Conservation (phyloP, 441 rosid genomes). For the Francoa sonchifolia region DNA sequence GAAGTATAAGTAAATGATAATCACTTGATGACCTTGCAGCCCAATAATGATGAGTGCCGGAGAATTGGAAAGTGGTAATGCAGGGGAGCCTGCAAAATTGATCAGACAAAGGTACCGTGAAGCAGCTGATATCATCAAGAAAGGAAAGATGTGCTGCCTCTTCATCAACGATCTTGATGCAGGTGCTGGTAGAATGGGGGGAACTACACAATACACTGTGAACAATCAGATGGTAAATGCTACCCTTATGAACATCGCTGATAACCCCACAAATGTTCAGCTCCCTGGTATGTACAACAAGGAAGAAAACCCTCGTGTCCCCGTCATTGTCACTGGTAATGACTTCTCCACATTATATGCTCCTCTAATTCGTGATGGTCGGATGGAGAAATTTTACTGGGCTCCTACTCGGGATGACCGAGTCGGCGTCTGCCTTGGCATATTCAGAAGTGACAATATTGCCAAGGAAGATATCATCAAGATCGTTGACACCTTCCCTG, state of each 20-base stretch:
- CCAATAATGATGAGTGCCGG: constrained; percentile 99
- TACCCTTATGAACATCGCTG: constrained; percentile 97
- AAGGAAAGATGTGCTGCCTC: constrained; percentile 91
- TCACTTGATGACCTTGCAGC: constrained; percentile 38
- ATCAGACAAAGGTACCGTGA: constrained; percentile 98
- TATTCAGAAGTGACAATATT: constrained; percentile 57
- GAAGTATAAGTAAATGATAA: too few relatives aligned
- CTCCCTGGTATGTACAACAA: constrained; percentile 99
- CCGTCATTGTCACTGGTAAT: constrained; percentile 79
- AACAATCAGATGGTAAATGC: too few relatives aligned
- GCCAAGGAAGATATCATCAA: constrained; percentile 39
- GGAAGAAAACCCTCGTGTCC: constrained; percentile 79
- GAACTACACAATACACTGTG: constrained; percentile 98
- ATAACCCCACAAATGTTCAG: constrained; percentile 81
- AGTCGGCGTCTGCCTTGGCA: constrained; percentile 84
- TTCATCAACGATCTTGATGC: constrained; percentile 98
- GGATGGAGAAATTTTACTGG: constrained; percentile 99
- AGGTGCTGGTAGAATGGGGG: constrained; percentile 91
- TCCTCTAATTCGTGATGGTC: constrained; percentile 88
- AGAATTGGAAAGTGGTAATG: constrained; percentile 95
- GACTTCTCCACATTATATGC: constrained; percentile 96
- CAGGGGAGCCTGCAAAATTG: constrained; percentile 91
- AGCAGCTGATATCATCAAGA: constrained; percentile 85
- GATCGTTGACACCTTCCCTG: constrained; percentile 86
- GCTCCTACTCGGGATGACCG: constrained; percentile 93